These are phyloP conservation scores for Diaporthe ilicicola DNA, from an alignment of 2,329 filamentous ascomycete genomes.

Conservation along the genomic window DNA sequence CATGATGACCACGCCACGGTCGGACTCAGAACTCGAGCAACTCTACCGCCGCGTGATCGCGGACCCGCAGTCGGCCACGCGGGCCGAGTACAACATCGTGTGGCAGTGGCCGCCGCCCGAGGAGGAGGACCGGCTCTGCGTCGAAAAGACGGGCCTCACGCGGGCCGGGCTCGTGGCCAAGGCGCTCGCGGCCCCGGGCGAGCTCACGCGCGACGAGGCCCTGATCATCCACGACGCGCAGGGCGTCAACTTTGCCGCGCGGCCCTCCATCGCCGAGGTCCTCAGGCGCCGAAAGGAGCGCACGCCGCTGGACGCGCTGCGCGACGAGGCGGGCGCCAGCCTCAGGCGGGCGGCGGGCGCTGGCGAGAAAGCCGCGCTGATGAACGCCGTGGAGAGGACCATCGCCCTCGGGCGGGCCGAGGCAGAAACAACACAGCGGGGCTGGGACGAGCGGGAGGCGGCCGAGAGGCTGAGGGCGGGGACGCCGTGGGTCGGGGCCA, in stretches of 20 bases:
- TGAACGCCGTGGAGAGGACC: background rate
- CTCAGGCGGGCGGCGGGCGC: background rate
- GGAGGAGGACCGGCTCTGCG: slow-evolving; percentile 31
- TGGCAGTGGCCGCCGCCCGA: slow-evolving; percentile 31
- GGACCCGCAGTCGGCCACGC: slow-evolving; percentile 28
- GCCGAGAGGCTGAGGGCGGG: background rate
- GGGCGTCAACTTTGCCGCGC: background rate
- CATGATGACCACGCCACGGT: background rate
- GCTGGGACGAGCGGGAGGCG: background rate
- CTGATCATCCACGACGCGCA: background rate
- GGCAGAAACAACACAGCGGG: background rate
- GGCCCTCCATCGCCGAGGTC: background rate
- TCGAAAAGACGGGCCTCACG: slow-evolving; percentile 28
- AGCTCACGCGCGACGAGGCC: slow-evolving; percentile 26
- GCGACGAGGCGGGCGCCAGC: background rate
- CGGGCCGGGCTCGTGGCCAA: slow-evolving; percentile 32
- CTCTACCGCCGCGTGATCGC: slow-evolving; percentile 31
- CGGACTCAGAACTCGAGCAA: slow-evolving; percentile 7
- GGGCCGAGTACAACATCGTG: slow-evolving; percentile 30
- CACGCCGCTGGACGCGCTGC: background rate
- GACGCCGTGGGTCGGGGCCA: background rate
- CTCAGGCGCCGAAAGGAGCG: background rate
- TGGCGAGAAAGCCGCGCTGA: background rate
- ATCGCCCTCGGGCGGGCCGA: background rate
- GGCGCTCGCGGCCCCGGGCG: slow-evolving; percentile 28